phyloP scores from a whole-genome alignment of 75 land plant genomes.

The Selaginella tamariscina region DNA sequence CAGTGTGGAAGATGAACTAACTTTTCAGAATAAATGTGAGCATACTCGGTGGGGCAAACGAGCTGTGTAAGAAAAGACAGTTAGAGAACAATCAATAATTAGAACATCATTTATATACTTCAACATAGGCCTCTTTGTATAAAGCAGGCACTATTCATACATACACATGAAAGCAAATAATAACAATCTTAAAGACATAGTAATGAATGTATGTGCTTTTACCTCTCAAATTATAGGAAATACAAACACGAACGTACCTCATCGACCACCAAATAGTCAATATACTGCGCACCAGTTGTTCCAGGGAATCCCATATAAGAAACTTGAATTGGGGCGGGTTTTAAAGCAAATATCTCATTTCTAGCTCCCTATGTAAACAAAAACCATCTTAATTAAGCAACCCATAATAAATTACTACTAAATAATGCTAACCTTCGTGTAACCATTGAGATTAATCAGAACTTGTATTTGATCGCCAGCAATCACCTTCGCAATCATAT shows the following conservation, averaged over 20 bases:
- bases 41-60: slow-evolving; percentile 59
- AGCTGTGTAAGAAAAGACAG: slow-evolving; percentile 39
- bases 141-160: too few species aligned
- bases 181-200: too few species aligned
- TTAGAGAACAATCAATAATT: too few species aligned
- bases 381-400: neutral
- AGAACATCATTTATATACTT: too few species aligned
- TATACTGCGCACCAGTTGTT: slow-evolving; percentile 90
- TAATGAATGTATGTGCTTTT: too few species aligned
- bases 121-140: too few species aligned
- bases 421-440: slow-evolving; percentile 62
- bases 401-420: neutral
- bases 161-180: too few species aligned
- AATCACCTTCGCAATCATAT: slow-evolving; percentile 73
- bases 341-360: slow-evolving; percentile 98
- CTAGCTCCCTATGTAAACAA: slow-evolving; percentile 60
- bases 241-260: slow-evolving; percentile 41
- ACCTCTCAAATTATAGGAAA: neutral
- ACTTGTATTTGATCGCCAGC: slow-evolving; percentile 84
- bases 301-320: slow-evolving; percentile 99
- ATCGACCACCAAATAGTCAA: slow-evolving; percentile 93
- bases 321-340: slow-evolving; percentile 95
- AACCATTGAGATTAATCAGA: slow-evolving; percentile 88
- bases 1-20: slow-evolving; percentile 97
- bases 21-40: slow-evolving; percentile 94